These are phyloP conservation scores for Oryza glaberrima DNA, from an alignment of 176 grass and related monocot genomes.

Conservation along the genomic window DNA sequence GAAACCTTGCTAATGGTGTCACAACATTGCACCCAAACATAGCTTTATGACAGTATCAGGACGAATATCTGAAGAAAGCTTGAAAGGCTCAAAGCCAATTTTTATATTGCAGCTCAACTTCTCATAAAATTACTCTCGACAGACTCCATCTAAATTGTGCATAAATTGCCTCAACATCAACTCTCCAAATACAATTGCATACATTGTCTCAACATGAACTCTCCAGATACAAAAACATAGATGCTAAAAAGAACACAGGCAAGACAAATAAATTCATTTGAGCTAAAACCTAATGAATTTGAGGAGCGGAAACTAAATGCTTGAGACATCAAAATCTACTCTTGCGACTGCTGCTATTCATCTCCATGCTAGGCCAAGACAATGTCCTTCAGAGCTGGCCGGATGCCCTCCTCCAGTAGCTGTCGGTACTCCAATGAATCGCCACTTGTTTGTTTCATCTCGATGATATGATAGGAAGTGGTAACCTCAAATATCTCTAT, in stretches of 20 bases:
- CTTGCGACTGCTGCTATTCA: constrained; percentile 37
- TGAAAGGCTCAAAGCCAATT: not conserved
- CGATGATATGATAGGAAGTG: constrained; percentile 57
- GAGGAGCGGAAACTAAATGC: not conserved
- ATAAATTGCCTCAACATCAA: not conserved
- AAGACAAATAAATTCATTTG: constrained; percentile 11
- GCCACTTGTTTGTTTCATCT: constrained; percentile 78
- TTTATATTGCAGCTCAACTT: constrained; percentile 4
- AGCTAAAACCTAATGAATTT: constrained; percentile 19
- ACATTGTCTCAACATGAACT: not conserved
- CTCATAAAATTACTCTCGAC: constrained; percentile 6
- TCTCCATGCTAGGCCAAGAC: constrained; percentile 75
- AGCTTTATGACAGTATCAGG: not conserved
- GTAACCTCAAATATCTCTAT: constrained; percentile 71
- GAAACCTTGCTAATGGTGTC: not conserved
- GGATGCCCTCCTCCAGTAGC: constrained; percentile 64
- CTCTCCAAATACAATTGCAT: not conserved
- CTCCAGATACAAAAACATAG: constrained; percentile 10
- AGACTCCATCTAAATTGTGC: not conserved
- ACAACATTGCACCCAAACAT: not conserved
- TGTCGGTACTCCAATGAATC: constrained; percentile 74
- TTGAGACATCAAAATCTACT: constrained; percentile 36
- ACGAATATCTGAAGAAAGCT: not conserved
- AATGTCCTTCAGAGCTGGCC: constrained; percentile 72
- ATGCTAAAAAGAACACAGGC: constrained; percentile 11